These are phyloP conservation scores for Herpotrichia juniperi DNA, from an alignment of 2,329 filamentous ascomycete genomes.

Conservation along the genomic window DNA sequence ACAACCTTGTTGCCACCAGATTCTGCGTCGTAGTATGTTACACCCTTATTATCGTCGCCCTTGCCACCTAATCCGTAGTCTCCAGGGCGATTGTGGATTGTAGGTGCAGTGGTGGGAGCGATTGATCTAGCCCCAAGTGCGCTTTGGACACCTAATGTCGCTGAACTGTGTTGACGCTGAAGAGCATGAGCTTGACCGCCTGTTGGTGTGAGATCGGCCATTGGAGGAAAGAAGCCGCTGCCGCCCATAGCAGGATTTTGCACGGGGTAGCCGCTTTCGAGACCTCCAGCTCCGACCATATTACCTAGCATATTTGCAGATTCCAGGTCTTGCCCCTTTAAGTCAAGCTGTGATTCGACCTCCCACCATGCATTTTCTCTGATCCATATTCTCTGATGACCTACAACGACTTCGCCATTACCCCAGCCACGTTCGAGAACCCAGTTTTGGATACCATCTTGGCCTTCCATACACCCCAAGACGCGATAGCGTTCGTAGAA, in stretches of 20 bases:
- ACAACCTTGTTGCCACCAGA: slow-evolving; percentile 78
- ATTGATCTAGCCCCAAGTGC: slow-evolving; percentile 47
- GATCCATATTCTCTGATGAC: slow-evolving; percentile 93
- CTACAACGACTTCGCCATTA: slow-evolving; percentile 93
- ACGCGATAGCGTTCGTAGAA: slow-evolving; percentile 82
- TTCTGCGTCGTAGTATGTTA: slow-evolving; percentile 76
- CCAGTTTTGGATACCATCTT: slow-evolving; percentile 93
- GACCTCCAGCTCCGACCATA: slow-evolving; percentile 62
- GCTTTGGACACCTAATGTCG: slow-evolving; percentile 54
- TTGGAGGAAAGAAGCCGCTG: slow-evolving; percentile 70
- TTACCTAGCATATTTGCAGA: slow-evolving; percentile 51
- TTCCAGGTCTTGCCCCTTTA: slow-evolving; percentile 68
- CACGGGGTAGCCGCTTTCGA: slow-evolving; percentile 77
- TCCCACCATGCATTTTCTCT: slow-evolving; percentile 96
- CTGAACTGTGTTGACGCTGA: slow-evolving; percentile 53
- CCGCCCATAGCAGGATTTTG: slow-evolving; percentile 56
- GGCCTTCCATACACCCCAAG: slow-evolving; percentile 86
- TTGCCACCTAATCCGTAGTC: slow-evolving; percentile 91
- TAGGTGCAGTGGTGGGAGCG: slow-evolving; percentile 68
- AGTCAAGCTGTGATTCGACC: slow-evolving; percentile 92
- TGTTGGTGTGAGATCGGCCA: slow-evolving; percentile 65
- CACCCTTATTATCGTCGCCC: slow-evolving; percentile 68
- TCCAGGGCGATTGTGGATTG: slow-evolving; percentile 61
- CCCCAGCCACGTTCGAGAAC: slow-evolving; percentile 95
- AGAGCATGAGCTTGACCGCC: slow-evolving; percentile 76